Percentiles rank a stretch among this genome's conserved stretches.
Evolutionary conservation across 257 asterid species (phyloP).

Genomic region (Forsythia suspensa): DNA sequence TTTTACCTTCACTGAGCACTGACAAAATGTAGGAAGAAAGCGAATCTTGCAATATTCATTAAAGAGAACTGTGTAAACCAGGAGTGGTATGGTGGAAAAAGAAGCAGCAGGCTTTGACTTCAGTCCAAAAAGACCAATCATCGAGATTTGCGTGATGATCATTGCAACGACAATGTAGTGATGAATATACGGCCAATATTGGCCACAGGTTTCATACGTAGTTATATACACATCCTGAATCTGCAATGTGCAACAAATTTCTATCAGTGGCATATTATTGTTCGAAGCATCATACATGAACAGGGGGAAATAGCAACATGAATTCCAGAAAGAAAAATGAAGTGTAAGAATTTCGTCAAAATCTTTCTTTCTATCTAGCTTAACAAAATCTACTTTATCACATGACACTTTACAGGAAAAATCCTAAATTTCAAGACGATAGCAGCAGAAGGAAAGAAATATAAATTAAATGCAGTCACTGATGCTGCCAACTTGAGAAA

Average conservation of each 20-base stretch:
- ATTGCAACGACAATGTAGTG: constrained; percentile 73
- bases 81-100: constrained; percentile 66
- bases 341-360: not conserved
- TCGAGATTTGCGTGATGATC: constrained; percentile 77
- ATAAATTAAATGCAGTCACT: not conserved
- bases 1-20: constrained; percentile 72
- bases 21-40: constrained; percentile 71
- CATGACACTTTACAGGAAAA: too few relatives aligned
- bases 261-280: not conserved
- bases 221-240: constrained; percentile 82
- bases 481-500: not conserved
- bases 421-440: too few relatives aligned
- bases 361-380: not conserved
- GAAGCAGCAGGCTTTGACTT: constrained; percentile 93
- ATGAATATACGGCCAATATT: constrained; percentile 90
- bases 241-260: constrained; percentile 40
- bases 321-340: not conserved
- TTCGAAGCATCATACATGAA: not conserved
- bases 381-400: not conserved
- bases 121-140: constrained; percentile 92
- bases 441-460: not conserved
- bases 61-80: constrained; percentile 67
- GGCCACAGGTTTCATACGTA: constrained; percentile 85
- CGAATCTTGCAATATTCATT: constrained; percentile 89
- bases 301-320: constrained; percentile 1